Conservation (phyloP, 768 basidiomycete species). For the Mrakia blollopis region DNA sequence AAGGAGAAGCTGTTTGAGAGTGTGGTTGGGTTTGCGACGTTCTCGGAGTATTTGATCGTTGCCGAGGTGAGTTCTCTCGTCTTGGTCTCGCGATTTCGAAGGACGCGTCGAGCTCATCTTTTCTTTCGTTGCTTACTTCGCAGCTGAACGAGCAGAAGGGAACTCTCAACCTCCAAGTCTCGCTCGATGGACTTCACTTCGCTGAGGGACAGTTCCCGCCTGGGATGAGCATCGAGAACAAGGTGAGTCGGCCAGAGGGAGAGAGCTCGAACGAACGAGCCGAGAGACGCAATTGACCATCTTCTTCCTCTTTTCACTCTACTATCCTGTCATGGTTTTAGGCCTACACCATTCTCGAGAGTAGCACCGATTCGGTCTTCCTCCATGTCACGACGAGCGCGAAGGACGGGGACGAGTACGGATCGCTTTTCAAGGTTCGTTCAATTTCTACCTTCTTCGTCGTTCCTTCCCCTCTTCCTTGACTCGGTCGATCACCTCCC, state of each 20-base stretch:
- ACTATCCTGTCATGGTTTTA: too few relatives aligned
- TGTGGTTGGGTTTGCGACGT: constrained; percentile 84
- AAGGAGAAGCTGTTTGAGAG: constrained; percentile 74
- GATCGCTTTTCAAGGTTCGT: constrained; percentile 56
- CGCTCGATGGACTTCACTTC: constrained; percentile 80
- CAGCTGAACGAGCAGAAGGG: constrained; percentile 49
- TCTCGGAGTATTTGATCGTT: constrained; percentile 92
- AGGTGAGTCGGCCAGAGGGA: constrained; percentile 40
- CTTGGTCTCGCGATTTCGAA: neutral
- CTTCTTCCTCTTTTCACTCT: neutral
- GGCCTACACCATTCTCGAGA: constrained; percentile 86
- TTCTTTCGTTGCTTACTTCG: constrained; percentile 7
- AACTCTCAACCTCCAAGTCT: constrained; percentile 76
- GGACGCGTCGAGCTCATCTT: constrained; percentile 11
- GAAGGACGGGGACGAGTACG: constrained; percentile 68
- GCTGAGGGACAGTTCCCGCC: constrained; percentile 86
- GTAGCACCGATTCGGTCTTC: constrained; percentile 87
- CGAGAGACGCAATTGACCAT: neutral
- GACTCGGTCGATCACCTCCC: too few relatives aligned
- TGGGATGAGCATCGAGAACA: constrained; percentile 79
- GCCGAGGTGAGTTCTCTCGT: constrained; percentile 64
- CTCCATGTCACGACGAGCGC: constrained; percentile 91
- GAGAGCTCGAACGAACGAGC: neutral
- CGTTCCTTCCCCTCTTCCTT: neutral
- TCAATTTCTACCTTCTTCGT: neutral